Evolutionary conservation across 371 early-diverging fungal genomes (phyloP).

Genomic region (Apophysomyces sp.): DNA sequence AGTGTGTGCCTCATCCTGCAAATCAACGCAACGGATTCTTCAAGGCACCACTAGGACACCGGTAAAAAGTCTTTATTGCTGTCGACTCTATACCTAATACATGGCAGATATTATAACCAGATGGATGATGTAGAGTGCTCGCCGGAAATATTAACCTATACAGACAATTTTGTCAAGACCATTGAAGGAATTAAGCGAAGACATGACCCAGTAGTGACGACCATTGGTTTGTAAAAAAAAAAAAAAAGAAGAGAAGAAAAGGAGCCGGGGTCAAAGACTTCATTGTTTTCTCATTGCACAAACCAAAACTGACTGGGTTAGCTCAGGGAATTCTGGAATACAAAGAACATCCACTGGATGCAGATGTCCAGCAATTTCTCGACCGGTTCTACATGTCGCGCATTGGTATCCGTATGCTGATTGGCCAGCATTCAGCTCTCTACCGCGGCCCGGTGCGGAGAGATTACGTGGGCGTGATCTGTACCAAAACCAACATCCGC

Average conservation of each 20-base stretch:
- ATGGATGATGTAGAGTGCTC: slow-evolving; percentile 63
- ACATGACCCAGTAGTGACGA: slow-evolving; percentile 94
- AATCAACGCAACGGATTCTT: neutral
- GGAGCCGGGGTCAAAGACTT: neutral
- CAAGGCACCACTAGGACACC: slow-evolving; percentile 32
- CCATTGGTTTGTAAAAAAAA: slow-evolving; percentile 59
- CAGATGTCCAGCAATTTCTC: slow-evolving; percentile 88
- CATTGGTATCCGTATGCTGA: slow-evolving; percentile 97
- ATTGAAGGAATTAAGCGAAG: slow-evolving; percentile 91
- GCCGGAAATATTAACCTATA: slow-evolving; percentile 76
- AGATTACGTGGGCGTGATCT: slow-evolving; percentile 95
- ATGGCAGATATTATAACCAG: slow-evolving; percentile 56
- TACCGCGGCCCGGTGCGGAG: slow-evolving; percentile 61
- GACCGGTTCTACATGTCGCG: slow-evolving; percentile 97
- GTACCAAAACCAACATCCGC: slow-evolving; percentile 84
- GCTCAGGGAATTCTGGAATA: slow-evolving; percentile 95
- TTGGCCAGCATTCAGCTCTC: slow-evolving; percentile 83
- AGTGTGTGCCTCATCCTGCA: slow-evolving; percentile 63
- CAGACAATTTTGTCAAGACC: slow-evolving; percentile 77
- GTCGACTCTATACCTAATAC: neutral
- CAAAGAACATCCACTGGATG: slow-evolving; percentile 77
- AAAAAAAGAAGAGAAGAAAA: neutral
- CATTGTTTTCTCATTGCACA: neutral
- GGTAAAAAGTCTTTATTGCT: slow-evolving; percentile 6
- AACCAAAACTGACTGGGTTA: slow-evolving; percentile 2